Evolutionary conservation across 2,329 filamentous ascomycete species (phyloP), one percentile per base, ranked within the genome.

Genomic region (Blastomyces gilchristii): DNA sequence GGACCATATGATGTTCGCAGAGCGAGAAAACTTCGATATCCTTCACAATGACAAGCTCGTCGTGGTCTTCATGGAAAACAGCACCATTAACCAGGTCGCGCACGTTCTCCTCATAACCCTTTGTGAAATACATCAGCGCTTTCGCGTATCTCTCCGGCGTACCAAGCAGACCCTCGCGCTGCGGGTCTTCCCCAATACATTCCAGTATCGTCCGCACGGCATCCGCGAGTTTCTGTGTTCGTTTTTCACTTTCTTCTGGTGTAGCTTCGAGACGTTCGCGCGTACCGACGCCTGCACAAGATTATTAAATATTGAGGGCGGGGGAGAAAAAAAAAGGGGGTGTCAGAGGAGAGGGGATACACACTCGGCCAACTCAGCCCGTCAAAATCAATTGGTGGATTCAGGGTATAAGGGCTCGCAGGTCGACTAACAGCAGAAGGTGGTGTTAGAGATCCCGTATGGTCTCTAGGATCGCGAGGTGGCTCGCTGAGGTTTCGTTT

Each of bases 1-100:
- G 94, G 8, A 99, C 93, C 73, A 99, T 83, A 73, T 99, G 94
- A 75, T 99, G 94, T 79, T 99, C 94, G 80, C 94, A 99, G 53
- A 97, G 81, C 67, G 89, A 93, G 76, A 91, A 96, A 14, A 97
- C 85, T 73, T 97, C 92, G 71, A 99, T 97, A 72, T 97, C 92
- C 78, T 96, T 96, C 64, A 99, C 91, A 71, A 97, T 96, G 39
- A 99, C 92, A 79, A 99, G 84, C 77, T 99, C 94, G 71, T 96
- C 94, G 73, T 97, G 93, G 66, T 93, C 91, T 75, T 97, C 94
- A 71, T 96, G 88, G 77, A 99, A 99, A 62, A 97, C 89, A 22
- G 94, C 94, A 63, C 87, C 85, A 74, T 97, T 97, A 66, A 97
- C 90, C 68, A 97, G 89, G 73, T 96, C 90, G 65, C 86, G 83